Evolutionary conservation across 768 basidiomycete genomes (phyloP), one percentile per base, ranked within the genome.

Genomic region (Tulasnella calospora): DNA sequence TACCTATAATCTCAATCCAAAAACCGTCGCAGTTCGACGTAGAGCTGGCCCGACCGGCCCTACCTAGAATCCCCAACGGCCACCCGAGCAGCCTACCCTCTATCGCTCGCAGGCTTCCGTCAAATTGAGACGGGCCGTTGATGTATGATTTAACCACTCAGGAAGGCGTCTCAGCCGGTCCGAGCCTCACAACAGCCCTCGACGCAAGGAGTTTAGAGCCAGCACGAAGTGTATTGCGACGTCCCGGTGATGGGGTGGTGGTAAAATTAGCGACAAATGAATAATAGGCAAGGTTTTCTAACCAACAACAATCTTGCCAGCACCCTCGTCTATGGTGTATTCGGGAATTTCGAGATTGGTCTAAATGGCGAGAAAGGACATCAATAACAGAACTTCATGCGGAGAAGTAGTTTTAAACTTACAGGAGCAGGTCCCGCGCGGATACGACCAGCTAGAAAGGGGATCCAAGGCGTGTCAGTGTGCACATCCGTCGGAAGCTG

Each of bases 361-460:
- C 92, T 94, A 77, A 7, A 15, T 3, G 17, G 44, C 12, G 15
- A 44, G 44, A 41, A 79, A 70, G 75, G 44, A 77, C 71, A 71
- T 75, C 73, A 82, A 4, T 44, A 17, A 44, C 13, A 12, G 44
- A 19, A 15, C 44, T 13, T 44, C 13, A n/a, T 13, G 67, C 15
- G 27, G 67, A 55, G 57, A 44, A 21, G 36, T 7, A 12, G 35
- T 8, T 13, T 41, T 51, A 30, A 41, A 86, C 92, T 87, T 85
- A 94, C 92, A 81, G 97, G 97, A 84, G 97, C 97, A 82, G 97
- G 97, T 69, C 97, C 97, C 84, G 96, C 94, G 84, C 97, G 93
- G 82, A 92, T 91, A 85, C 97, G 95, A 80, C 97, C 97, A 83
- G 96, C 94, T 95, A 80, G 61, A 36, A 77, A 81, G 79, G 82